Percentiles rank a stretch among this genome's conserved stretches.
Conservation (phyloP, 2,329 filamentous ascomycete genomes). For the Sarocladium brachiariae region DNA sequence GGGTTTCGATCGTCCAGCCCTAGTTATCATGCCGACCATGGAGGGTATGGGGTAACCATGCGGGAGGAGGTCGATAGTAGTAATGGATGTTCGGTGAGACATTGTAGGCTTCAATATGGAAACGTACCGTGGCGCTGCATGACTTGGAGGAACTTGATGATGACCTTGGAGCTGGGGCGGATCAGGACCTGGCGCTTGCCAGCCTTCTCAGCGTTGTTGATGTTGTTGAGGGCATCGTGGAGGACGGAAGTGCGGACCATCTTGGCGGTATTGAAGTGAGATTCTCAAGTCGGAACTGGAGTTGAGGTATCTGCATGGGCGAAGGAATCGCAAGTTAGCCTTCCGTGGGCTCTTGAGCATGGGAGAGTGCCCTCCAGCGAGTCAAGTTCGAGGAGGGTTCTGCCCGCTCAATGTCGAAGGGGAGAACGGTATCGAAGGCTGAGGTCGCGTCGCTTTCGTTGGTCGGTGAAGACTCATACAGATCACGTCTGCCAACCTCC, state of each 20-base stretch:
- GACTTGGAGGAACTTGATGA: slow-evolving; percentile 97
- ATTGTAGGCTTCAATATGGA: slow-evolving; percentile 2
- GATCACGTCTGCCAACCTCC: slow-evolving; percentile 16
- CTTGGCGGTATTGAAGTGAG: slow-evolving; percentile 63
- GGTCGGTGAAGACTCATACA: slow-evolving; percentile 19
- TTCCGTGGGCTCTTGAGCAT: slow-evolving; percentile 52
- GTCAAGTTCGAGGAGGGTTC: slow-evolving; percentile 55
- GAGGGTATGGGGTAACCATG: slow-evolving; percentile 9
- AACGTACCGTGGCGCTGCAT: slow-evolving; percentile 99
- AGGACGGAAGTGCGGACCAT: slow-evolving; percentile 99
- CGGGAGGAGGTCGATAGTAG: background rate
- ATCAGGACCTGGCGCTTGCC: slow-evolving; percentile 99
- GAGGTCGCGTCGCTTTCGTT: slow-evolving; percentile 15
- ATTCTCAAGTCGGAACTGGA: slow-evolving; percentile 69
- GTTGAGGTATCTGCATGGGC: slow-evolving; percentile 57
- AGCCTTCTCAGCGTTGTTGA: slow-evolving; percentile 99
- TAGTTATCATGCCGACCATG: slow-evolving; percentile 99
- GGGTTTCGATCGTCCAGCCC: slow-evolving; percentile 71
- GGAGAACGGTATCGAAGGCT: slow-evolving; percentile 51
- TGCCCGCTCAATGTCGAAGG: slow-evolving; percentile 58
- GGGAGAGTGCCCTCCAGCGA: slow-evolving; percentile 59
- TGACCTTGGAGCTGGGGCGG: slow-evolving; percentile 98
- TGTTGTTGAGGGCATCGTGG: slow-evolving; percentile 97
- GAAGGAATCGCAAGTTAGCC: slow-evolving; percentile 46
- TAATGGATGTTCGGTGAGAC: too few species aligned